phyloP scores from a whole-genome alignment of 768 basidiomycete species.

The Asterophora parasitica region DNA sequence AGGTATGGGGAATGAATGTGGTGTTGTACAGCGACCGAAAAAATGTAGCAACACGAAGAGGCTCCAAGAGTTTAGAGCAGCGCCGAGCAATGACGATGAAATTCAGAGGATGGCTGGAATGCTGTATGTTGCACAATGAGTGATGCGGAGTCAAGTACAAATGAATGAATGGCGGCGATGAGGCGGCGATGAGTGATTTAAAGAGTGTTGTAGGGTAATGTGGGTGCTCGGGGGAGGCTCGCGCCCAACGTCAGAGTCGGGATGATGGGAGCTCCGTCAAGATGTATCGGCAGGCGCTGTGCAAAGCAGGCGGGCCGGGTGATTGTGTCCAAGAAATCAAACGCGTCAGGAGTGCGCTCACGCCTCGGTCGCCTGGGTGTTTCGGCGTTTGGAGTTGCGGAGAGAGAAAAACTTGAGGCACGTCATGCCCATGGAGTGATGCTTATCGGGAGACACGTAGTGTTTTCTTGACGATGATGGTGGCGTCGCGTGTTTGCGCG shows the following conservation, averaged over 20 bases:
- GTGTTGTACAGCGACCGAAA: constrained; percentile 1
- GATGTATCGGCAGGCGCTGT: background rate
- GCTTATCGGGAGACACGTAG: constrained; percentile 19
- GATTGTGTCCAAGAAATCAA: constrained; percentile 3
- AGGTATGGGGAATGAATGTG: too few relatives aligned
- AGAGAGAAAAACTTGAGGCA: constrained; percentile 48
- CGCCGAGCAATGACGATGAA: background rate
- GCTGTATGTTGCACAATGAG: constrained; percentile 3
- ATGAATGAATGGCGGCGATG: constrained; percentile 1
- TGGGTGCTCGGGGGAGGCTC: background rate
- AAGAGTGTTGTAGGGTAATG: constrained; percentile 2
- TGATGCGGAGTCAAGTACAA: constrained; percentile 6
- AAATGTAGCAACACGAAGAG: constrained; percentile 1
- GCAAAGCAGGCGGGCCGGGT: background rate
- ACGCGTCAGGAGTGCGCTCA: background rate
- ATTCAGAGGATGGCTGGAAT: too few relatives aligned
- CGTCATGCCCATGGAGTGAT: constrained; percentile 36
- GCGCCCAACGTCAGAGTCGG: background rate
- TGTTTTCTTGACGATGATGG: background rate
- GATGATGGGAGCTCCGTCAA: constrained; percentile 2
- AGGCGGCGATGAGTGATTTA: constrained; percentile 1
- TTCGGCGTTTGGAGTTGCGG: constrained; percentile 26
- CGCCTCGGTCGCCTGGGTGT: constrained; percentile 8
- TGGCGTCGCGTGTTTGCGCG: constrained; percentile 8
- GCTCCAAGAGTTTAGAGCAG: background rate